Evolutionary conservation across 176 grass and related monocot species (phyloP).

Genomic region (Cenchrus purpureus): DNA sequence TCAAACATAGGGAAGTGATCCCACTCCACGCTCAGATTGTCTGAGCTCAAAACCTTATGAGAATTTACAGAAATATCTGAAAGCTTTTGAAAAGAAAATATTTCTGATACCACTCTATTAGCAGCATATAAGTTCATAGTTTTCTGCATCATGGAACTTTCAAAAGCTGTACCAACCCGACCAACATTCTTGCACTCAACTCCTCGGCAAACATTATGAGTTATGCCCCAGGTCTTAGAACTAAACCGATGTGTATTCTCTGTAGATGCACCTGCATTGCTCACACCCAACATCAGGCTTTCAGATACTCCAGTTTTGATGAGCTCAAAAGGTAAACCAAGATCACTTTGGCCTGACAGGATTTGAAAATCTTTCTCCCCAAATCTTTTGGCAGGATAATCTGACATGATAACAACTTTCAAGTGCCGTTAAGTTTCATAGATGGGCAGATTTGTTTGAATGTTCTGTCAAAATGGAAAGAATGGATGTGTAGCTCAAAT

Average conservation of each 20-base stretch:
- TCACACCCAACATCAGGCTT: constrained; percentile 56
- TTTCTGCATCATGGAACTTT: constrained; percentile 57
- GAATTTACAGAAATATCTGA: constrained; percentile 46
- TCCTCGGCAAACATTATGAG: constrained; percentile 51
- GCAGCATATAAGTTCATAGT: constrained; percentile 51
- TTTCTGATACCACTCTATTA: constrained; percentile 52
- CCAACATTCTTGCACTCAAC: constrained; percentile 44
- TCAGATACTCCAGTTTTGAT: constrained; percentile 48
- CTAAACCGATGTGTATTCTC: constrained; percentile 47
- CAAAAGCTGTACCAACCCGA: constrained; percentile 41
- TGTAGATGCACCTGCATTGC: constrained; percentile 38
- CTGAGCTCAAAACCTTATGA: constrained; percentile 39
- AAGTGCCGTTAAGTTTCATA: constrained; percentile 11
- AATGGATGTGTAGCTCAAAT: constrained; percentile 2
- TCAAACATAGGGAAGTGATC: constrained; percentile 73
- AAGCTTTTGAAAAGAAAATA: constrained; percentile 55
- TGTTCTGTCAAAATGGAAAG: constrained; percentile 16
- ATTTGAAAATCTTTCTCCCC: constrained; percentile 41
- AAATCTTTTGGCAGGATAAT: constrained; percentile 45
- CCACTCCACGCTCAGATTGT: constrained; percentile 50
- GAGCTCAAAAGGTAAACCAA: constrained; percentile 46
- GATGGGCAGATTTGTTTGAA: not conserved
- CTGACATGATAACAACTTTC: constrained; percentile 51
- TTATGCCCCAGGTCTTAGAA: constrained; percentile 41
- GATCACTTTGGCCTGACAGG: constrained; percentile 49